These are phyloP conservation scores for Ophiocordyceps camponoti-rufipedis DNA, from an alignment of 2,329 filamentous ascomycete species.

Conservation along the genomic window DNA sequence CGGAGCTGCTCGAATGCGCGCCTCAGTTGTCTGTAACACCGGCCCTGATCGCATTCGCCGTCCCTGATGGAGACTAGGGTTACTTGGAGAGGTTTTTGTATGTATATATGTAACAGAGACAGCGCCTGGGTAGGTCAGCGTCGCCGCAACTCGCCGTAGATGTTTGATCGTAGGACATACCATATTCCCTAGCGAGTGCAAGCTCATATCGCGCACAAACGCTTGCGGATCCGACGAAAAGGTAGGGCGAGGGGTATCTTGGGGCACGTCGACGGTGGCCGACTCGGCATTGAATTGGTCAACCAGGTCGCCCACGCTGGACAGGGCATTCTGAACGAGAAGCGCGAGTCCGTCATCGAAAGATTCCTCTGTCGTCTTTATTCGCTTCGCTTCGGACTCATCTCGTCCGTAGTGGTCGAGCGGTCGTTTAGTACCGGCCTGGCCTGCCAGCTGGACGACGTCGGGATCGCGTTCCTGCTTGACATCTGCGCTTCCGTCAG, in stretches of 20 bases:
- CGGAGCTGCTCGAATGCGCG: conserved; percentile 15
- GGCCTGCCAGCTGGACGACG: conserved; percentile 14
- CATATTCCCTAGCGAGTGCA: conserved; percentile 21
- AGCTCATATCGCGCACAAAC: conserved; percentile 18
- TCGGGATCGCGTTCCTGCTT: conserved; percentile 20
- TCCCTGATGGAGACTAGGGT: conserved; percentile 15
- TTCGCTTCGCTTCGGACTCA: conserved; percentile 14
- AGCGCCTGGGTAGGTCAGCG: conserved; percentile 12
- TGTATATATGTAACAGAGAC: conserved; percentile 18
- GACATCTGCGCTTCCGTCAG: conserved; percentile 11
- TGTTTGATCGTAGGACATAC: conserved; percentile 12
- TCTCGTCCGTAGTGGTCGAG: conserved; percentile 14
- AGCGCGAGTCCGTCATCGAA: conserved; percentile 18
- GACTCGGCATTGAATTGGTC: conserved; percentile 12
- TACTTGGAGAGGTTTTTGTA: conserved; percentile 18
- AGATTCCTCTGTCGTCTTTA: conserved; percentile 15
- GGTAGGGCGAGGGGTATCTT: conserved; percentile 6
- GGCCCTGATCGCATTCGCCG: conserved; percentile 14
- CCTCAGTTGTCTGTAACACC: conserved; percentile 13
- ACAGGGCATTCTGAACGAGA: conserved; percentile 21
- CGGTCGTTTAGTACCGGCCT: conserved; percentile 18
- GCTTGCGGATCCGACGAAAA: conserved; percentile 18
- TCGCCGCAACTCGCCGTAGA: not conserved
- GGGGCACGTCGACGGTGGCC: conserved; percentile 10
- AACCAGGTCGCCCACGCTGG: conserved; percentile 19